These are phyloP conservation scores for Fusarium annulatum DNA, from an alignment of 2,329 filamentous ascomycete species.

Conservation along the genomic window DNA sequence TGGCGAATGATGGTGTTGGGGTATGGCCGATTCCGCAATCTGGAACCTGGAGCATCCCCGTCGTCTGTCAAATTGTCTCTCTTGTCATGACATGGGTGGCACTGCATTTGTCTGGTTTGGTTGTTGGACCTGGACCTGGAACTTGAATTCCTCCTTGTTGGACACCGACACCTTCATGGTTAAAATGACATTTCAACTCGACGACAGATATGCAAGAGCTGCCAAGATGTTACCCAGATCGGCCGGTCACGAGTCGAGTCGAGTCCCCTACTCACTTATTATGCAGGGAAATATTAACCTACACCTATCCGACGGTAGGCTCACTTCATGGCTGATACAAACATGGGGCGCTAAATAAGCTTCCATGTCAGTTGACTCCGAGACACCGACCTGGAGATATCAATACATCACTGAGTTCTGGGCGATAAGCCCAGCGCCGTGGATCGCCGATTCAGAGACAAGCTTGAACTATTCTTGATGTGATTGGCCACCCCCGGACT, in stretches of 20 bases:
- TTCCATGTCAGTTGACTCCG: constrained; percentile 35
- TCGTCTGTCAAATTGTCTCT: constrained; percentile 5
- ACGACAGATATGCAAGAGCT: constrained; percentile 22
- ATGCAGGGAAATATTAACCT: constrained; percentile 29
- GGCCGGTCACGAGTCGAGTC: constrained; percentile 18
- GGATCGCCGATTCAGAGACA: constrained; percentile 41
- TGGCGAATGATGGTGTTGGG: constrained; percentile 37
- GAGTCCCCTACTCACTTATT: constrained; percentile 10
- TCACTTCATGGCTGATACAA: constrained; percentile 28
- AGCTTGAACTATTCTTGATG: constrained; percentile 13
- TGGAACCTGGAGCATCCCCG: constrained; percentile 30
- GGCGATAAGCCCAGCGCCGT: constrained; percentile 35
- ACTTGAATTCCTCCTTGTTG: not conserved
- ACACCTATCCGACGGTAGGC: not conserved
- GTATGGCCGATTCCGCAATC: constrained; percentile 38
- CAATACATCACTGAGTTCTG: constrained; percentile 27
- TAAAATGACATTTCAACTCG: constrained; percentile 11
- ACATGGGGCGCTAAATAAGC: constrained; percentile 22
- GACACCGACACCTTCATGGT: constrained; percentile 11
- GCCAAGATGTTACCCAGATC: constrained; percentile 21
- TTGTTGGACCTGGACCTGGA: not conserved
- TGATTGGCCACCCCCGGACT: constrained; percentile 49
- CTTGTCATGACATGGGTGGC: constrained; percentile 35
- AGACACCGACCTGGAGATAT: constrained; percentile 21
- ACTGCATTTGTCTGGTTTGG: constrained; percentile 16